Base-by-base conservation (phyloP, 2,329 filamentous ascomycete species). In the Penicillium sp. region DNA sequence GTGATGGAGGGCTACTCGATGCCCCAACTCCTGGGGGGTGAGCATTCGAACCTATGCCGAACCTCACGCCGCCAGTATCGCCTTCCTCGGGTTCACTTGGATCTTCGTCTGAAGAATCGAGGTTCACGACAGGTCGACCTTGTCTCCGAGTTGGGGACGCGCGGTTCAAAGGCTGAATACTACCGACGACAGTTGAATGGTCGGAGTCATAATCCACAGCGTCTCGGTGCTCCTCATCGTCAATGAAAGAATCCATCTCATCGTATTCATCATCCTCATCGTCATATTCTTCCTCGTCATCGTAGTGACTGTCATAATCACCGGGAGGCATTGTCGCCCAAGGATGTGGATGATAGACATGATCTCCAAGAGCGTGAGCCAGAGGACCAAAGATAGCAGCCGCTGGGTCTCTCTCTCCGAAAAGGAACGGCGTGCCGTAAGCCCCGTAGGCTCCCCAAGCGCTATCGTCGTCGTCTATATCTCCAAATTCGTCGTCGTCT, bases 241-340 rank as follows among this genome's bases (percentile, higher is more conserved):
- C 72, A 54, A 75, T 75, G 47, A 75, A 76, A 7, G 72, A 73
- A 54, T 72, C 72, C 66, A 67, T 68, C 31, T 75, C 71, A 31
- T 66, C 66, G 47, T 73, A 69, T n/a, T 73, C 69, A 13, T 62
- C 61, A 27, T 68, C 63, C 7, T 67, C 63, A 2, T 69, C 70
- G 11, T 73, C 31, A 18, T 24, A 39, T 1, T 39, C 49, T 10
- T 37, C 35, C 19, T 51, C 70, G 22, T 65, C 60, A 9, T 69
- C 68, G 16, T 67, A 65, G 44, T 68, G 64, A 31, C 60, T 46
- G 7, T 52, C 56, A 37, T 54, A 50, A 24, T 65, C 50, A 14
- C 40, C 27, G 13, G 18, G 53, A 51, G 31, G 18, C 14, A 35
- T 27, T 22, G 24, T 31, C 22, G 7, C 27, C 39, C 51, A 44